Conservation (phyloP, 2,329 filamentous ascomycete genomes). For the Pseudophaeomoniella oleicola region DNA sequence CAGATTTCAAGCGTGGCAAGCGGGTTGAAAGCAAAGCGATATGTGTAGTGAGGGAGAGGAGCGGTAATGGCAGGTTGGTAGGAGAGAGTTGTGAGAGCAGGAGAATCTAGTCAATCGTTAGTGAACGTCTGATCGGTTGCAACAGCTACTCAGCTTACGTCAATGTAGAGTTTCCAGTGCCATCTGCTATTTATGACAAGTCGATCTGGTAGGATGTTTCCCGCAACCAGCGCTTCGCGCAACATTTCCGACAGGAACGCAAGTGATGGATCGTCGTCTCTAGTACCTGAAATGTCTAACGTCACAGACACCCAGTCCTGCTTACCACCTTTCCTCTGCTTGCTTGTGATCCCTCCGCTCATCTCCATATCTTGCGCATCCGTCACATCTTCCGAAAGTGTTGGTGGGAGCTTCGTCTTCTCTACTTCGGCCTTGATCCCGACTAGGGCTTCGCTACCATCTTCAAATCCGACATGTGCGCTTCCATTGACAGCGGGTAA, state of each 20-base stretch:
- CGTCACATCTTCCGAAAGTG: slow-evolving; percentile 9
- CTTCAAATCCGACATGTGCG: slow-evolving; percentile 83
- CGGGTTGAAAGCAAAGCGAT: slow-evolving; percentile 80
- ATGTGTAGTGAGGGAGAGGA: slow-evolving; percentile 85
- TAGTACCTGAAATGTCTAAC: slow-evolving; percentile 78
- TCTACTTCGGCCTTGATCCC: slow-evolving; percentile 93
- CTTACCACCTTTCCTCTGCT: slow-evolving; percentile 26
- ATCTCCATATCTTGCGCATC: slow-evolving; percentile 11
- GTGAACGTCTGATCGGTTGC: background rate
- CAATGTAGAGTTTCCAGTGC: slow-evolving; percentile 93
- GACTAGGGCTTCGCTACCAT: slow-evolving; percentile 90
- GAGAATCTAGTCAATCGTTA: slow-evolving; percentile 50
- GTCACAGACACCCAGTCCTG: slow-evolving; percentile 76
- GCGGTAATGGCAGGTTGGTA: slow-evolving; percentile 55
- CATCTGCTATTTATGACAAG: slow-evolving; percentile 81
- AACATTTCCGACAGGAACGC: slow-evolving; percentile 82
- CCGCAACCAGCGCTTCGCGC: slow-evolving; percentile 67
- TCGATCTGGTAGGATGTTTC: slow-evolving; percentile 44
- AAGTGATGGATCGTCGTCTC: slow-evolving; percentile 82
- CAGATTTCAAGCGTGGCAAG: slow-evolving; percentile 71
- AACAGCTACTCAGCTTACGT: slow-evolving; percentile 44
- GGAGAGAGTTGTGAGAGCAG: slow-evolving; percentile 51
- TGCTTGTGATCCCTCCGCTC: slow-evolving; percentile 1
- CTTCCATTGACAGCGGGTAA: slow-evolving; percentile 83
- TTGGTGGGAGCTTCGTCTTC: slow-evolving; percentile 37